phyloP scores from a whole-genome alignment of 1,139 yeast species.

The Geotrichum reessii region DNA sequence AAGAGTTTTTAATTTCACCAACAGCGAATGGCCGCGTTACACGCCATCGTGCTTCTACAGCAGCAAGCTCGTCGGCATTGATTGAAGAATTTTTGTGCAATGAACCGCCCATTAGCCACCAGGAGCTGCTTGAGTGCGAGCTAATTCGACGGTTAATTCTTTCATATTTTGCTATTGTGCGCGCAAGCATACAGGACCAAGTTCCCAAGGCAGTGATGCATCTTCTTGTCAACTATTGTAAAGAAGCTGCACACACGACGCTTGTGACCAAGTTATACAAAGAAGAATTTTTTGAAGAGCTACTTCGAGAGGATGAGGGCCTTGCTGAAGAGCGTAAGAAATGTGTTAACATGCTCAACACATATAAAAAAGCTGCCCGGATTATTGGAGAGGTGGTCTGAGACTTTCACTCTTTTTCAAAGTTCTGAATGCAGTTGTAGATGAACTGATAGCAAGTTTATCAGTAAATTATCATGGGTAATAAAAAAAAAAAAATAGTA shows the following conservation, averaged over 20 bases:
- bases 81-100: neutral
- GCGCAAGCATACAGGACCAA: conserved; percentile 95
- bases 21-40: neutral
- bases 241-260: conserved; percentile 83
- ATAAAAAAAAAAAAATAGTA: too few relatives aligned
- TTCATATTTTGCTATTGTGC: conserved; percentile 86
- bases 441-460: neutral
- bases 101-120: conserved; percentile 45
- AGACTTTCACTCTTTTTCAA: conserved; percentile 14
- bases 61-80: neutral
- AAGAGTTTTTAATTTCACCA: neutral
- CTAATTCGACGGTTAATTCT: conserved; percentile 81
- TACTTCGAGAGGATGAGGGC: conserved; percentile 82
- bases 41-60: neutral
- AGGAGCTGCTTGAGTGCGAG: conserved; percentile 93
- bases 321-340: conserved; percentile 87
- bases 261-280: conserved; percentile 87
- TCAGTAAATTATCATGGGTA: neutral
- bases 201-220: conserved; percentile 98
- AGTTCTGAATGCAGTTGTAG: neutral
- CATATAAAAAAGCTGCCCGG: conserved; percentile 84
- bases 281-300: conserved; percentile 75
- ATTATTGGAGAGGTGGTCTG: conserved; percentile 84
- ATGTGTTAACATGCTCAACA: conserved; percentile 72
- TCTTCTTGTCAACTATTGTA: conserved; percentile 77